A percentile compares a stretch with the other conserved stretches of the same genome.
phyloP scores from a whole-genome alignment of 179 eudicot genomes.

The Spinacia oleracea region DNA sequence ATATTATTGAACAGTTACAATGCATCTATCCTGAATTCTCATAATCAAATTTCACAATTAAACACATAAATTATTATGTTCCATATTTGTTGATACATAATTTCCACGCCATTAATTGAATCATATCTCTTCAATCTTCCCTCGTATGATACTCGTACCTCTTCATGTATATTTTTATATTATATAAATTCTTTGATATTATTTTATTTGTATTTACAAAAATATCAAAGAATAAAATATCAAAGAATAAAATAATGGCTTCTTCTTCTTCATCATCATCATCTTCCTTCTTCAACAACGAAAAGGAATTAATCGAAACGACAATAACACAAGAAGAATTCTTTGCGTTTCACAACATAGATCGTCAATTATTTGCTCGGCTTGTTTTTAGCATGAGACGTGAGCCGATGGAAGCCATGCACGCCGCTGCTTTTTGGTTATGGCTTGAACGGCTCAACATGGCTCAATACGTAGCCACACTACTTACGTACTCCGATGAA shows the following conservation, averaged over 20 bases:
- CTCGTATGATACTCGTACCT: background rate
- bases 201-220: too few relatives aligned
- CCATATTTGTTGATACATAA: background rate
- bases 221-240: too few relatives aligned
- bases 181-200: too few relatives aligned
- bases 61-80: background rate
- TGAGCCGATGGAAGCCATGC: conserved; percentile 36
- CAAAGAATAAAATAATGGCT: background rate
- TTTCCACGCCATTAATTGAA: background rate
- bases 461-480: conserved; percentile 3
- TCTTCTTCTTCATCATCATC: conserved; percentile 15
- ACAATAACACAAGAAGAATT: conserved; percentile 22
- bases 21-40: background rate
- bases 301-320: background rate
- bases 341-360: conserved; percentile 27
- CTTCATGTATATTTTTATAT: too few relatives aligned
- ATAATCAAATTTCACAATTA: too few relatives aligned
- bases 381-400: conserved; percentile 20
- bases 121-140: background rate
- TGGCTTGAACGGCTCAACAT: conserved; percentile 41
- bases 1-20: background rate
- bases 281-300: background rate
- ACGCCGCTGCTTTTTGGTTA: conserved; percentile 41
- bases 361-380: conserved; percentile 25
- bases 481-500: conserved; percentile 18